Evolutionary conservation across 331 rosid species (phyloP).

Genomic region (Telfairia occidentalis): DNA sequence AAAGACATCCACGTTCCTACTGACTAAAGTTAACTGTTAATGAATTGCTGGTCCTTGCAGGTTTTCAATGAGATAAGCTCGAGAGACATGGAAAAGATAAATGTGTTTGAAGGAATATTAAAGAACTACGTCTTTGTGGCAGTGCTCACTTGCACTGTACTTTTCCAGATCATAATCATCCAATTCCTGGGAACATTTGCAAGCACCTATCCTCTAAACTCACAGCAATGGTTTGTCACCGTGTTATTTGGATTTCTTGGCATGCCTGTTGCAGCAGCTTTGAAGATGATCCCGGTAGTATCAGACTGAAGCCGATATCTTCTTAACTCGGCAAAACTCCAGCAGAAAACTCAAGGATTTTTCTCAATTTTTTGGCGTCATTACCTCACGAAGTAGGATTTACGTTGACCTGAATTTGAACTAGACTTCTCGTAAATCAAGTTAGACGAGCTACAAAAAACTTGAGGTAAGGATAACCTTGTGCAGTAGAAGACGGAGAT

Average conservation of each 20-base stretch:
- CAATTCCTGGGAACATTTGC: constrained; percentile 79
- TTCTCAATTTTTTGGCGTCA: not conserved
- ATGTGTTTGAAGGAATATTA: constrained; percentile 70
- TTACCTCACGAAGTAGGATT: not conserved
- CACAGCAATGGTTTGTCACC: constrained; percentile 53
- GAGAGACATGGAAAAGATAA: constrained; percentile 94
- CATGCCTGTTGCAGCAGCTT: constrained; percentile 81
- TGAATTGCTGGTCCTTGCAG: constrained; percentile 20
- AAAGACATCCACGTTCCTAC: not conserved
- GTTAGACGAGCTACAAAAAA: not conserved
- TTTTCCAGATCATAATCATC: constrained; percentile 77
- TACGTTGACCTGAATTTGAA: not conserved
- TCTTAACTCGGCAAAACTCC: not conserved
- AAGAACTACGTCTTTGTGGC: constrained; percentile 67
- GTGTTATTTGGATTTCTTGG: constrained; percentile 71
- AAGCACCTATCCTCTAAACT: constrained; percentile 66
- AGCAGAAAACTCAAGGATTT: not conserved
- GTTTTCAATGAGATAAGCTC: constrained; percentile 95
- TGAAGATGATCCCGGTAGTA: constrained; percentile 65
- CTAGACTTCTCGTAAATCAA: not conserved
- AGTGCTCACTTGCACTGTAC: constrained; percentile 55
- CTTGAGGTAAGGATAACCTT: not conserved
- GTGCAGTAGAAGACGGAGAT: not conserved
- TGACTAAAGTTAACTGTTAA: not conserved
- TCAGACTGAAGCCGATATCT: constrained; percentile 19